These are phyloP conservation scores for Phytophthora palmivora DNA, from an alignment of 352 stramenopile genomes.

Conservation along the genomic window DNA sequence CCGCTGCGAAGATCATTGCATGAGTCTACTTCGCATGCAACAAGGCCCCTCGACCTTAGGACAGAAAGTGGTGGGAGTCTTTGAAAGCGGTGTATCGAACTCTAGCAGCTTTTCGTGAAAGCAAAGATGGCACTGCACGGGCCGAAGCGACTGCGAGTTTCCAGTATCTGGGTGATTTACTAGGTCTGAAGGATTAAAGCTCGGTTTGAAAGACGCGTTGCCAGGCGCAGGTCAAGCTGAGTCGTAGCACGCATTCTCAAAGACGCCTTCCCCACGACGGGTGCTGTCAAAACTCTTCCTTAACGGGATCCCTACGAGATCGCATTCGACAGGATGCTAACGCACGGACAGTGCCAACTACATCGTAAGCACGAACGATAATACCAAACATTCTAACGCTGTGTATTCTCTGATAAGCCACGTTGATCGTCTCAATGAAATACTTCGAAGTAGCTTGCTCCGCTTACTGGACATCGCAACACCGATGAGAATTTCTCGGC, in stretches of 20 bases:
- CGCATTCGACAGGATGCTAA: slow-evolving; percentile 34
- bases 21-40: slow-evolving; percentile 40
- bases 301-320: slow-evolving; percentile 44
- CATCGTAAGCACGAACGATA: slow-evolving; percentile 4
- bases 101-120: slow-evolving; percentile 50
- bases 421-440: neutral
- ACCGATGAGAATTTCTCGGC: slow-evolving; percentile 85
- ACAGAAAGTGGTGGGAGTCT: slow-evolving; percentile 15
- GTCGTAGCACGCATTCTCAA: slow-evolving; percentile 45
- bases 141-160: slow-evolving; percentile 51
- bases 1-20: slow-evolving; percentile 53
- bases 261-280: slow-evolving; percentile 39
- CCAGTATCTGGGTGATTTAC: slow-evolving; percentile 43
- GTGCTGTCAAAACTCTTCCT: neutral
- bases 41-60: slow-evolving; percentile 17
- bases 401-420: slow-evolving; percentile 28
- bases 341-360: slow-evolving; percentile 10
- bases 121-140: slow-evolving; percentile 58
- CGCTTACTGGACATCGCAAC: slow-evolving; percentile 81
- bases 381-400: slow-evolving; percentile 34
- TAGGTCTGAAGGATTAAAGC: slow-evolving; percentile 45
- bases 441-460: neutral
- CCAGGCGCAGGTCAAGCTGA: slow-evolving; percentile 23
- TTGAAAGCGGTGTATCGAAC: slow-evolving; percentile 42
- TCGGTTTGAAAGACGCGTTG: slow-evolving; percentile 41